Percentiles rank a stretch among this genome's conserved stretches.
Conservation (phyloP, 306 rosid species). For the Vicia faba region DNA sequence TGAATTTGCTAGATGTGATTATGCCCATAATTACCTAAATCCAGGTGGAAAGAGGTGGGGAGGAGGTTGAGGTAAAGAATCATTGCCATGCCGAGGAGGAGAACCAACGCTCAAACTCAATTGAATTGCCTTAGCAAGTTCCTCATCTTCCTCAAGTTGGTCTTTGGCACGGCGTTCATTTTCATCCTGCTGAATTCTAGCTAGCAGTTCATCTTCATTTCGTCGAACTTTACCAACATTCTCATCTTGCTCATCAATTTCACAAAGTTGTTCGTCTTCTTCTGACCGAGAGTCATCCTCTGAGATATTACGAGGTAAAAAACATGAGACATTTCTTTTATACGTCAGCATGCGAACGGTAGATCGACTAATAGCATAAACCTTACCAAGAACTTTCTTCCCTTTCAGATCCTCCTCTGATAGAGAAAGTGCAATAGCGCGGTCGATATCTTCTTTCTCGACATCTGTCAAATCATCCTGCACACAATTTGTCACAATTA, state of each 20-base stretch:
- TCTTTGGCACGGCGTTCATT: conserved; percentile 45
- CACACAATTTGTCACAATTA: conserved; percentile 38
- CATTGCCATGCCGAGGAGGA: conserved; percentile 61
- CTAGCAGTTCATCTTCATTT: conserved; percentile 49
- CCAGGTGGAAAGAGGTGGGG: conserved; percentile 60
- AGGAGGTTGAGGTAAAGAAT: conserved; percentile 51
- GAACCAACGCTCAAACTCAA: conserved; percentile 66
- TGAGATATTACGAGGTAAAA: conserved; percentile 37
- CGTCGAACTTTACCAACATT: conserved; percentile 15
- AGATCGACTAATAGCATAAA: conserved; percentile 25
- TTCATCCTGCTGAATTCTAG: conserved; percentile 54
- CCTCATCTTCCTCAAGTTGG: conserved; percentile 83
- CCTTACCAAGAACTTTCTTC: conserved; percentile 59
- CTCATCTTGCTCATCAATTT: conserved; percentile 47
- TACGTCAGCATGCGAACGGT: not conserved
- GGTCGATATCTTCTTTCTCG: conserved; percentile 64
- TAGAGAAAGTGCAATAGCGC: conserved; percentile 79
- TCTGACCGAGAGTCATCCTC: conserved; percentile 64
- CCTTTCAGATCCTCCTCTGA: conserved; percentile 65
- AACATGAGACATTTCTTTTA: conserved; percentile 23
- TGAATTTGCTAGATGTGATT: conserved; percentile 24
- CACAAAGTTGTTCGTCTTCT: conserved; percentile 42
- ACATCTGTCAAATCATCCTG: conserved; percentile 65
- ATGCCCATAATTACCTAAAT: conserved; percentile 61
- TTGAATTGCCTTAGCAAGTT: conserved; percentile 87